Evolutionary conservation across 2,329 filamentous ascomycete genomes (phyloP), one percentile per base, ranked within the genome.

Genomic region (Aschersonia sp.): DNA sequence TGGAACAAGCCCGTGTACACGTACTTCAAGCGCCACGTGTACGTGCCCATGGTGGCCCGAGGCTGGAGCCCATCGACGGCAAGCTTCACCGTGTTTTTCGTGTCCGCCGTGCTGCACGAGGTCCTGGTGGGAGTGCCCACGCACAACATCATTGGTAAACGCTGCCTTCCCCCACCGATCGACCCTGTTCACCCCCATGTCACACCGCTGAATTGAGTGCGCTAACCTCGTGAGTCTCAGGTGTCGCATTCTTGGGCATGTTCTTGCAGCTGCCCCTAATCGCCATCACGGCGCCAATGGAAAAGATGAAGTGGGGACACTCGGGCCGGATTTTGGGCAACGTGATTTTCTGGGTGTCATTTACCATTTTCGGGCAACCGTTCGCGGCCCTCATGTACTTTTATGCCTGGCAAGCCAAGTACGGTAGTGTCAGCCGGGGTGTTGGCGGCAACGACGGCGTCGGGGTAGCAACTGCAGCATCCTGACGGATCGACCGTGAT

Each of bases 1-100:
- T 98, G 92, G 92, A 98, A 98, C 68, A 94, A 94, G 62, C 92
- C 92, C 1, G 91, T 98, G 5, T 94, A 94, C 60, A 83, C 89
- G 50, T 98, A 95, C 65, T 97, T 98, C 82, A 89, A 87, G 59
- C 75, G 92, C 40, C 92, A 98, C 62, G 80, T 98, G 46, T 97
- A 92, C 67, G 83, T 84, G 40, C 92, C 92, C 1, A 74, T 98
- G 53, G 74, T 94, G 32, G 87, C 86, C 1, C 77, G 92, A 44
- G 92, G 92, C 1, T 89, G 86, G 73, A 84, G 77, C 49, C 75
- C 82, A 6, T 66, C 69, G 3, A 61, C 75, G 1, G 87, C 92
- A 2, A 91, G 88, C 57, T 70, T 85, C 31, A 74, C 84, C 50
- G 92, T 97, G 7, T 98, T 98, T 64, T 68, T 87, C 12, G 78